Evolutionary conservation across 225 moss, liverwort and hornwort species (phyloP).

Genomic region (Marchantia polymorpha): DNA sequence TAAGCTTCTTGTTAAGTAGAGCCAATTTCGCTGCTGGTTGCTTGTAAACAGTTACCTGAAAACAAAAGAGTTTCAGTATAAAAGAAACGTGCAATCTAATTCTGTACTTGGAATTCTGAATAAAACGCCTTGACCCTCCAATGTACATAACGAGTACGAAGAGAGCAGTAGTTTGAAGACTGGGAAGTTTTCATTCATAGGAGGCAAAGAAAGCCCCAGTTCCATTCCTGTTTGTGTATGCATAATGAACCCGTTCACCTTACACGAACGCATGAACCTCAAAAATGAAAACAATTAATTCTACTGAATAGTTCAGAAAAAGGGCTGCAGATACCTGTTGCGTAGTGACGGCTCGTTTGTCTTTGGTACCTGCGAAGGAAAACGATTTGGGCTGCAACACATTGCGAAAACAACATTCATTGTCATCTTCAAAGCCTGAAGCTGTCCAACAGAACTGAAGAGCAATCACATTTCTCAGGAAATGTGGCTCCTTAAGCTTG

Average conservation of each 20-base stretch:
- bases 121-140: not conserved
- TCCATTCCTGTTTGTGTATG: not conserved
- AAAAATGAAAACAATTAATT: not conserved
- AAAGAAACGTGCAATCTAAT: not conserved
- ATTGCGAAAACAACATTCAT: not conserved
- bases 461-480: not conserved
- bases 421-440: not conserved
- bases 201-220: not conserved
- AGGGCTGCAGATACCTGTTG: conserved; percentile 57
- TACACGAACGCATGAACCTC: not conserved
- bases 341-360: conserved; percentile 92
- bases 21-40: conserved; percentile 80
- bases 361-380: conserved; percentile 96
- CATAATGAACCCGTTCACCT: not conserved
- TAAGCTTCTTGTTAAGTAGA: conserved; percentile 72
- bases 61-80: not conserved
- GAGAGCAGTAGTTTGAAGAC: not conserved
- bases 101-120: not conserved
- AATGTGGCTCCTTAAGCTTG: not conserved
- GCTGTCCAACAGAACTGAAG: not conserved
- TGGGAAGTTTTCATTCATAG: not conserved
- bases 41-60: conserved; percentile 94
- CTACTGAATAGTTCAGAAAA: not conserved
- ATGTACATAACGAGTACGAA: not conserved
- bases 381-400: conserved; percentile 82